A percentile compares a stretch with the other conserved stretches of the same genome.
Conservation (phyloP, 2,329 filamentous ascomycete genomes). For the Colletotrichum melonis region DNA sequence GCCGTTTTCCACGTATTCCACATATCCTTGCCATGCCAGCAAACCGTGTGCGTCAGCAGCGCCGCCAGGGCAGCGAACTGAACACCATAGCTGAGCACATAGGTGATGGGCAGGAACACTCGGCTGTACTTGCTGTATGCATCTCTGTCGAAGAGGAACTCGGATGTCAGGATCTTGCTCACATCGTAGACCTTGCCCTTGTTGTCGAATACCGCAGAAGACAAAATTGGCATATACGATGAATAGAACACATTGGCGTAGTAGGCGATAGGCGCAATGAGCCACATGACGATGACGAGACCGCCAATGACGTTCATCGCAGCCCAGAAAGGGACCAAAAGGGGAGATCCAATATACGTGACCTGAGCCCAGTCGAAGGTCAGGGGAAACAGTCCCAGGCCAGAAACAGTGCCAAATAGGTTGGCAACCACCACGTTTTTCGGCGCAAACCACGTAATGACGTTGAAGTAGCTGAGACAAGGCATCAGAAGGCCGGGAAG, state of each 20-base stretch:
- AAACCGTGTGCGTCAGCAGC: conserved; percentile 81
- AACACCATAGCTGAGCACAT: conserved; percentile 86
- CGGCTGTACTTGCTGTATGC: conserved; percentile 86
- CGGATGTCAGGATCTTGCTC: conserved; percentile 79
- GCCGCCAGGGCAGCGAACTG: conserved; percentile 87
- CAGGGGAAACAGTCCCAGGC: conserved; percentile 83
- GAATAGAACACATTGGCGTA: conserved; percentile 84
- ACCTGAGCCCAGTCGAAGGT: conserved; percentile 95
- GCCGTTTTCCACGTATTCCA: conserved; percentile 80
- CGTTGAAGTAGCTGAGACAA: conserved; percentile 88
- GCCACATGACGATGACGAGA: conserved; percentile 86
- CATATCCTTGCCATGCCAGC: conserved; percentile 89
- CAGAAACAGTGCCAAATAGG: conserved; percentile 86
- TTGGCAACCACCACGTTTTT: conserved; percentile 89
- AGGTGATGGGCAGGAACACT: conserved; percentile 88
- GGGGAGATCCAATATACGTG: conserved; percentile 85
- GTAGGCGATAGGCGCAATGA: conserved; percentile 82
- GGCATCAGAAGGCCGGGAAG: conserved; percentile 85
- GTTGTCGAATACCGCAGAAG: conserved; percentile 87
- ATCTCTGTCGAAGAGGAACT: conserved; percentile 81
- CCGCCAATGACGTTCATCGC: conserved; percentile 87
- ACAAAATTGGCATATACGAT: conserved; percentile 88
- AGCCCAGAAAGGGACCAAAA: conserved; percentile 88
- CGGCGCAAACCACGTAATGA: conserved; percentile 89
- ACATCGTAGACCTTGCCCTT: conserved; percentile 84